phyloP scores from a whole-genome alignment of 768 basidiomycete genomes.

The Termitomyces sp. region DNA sequence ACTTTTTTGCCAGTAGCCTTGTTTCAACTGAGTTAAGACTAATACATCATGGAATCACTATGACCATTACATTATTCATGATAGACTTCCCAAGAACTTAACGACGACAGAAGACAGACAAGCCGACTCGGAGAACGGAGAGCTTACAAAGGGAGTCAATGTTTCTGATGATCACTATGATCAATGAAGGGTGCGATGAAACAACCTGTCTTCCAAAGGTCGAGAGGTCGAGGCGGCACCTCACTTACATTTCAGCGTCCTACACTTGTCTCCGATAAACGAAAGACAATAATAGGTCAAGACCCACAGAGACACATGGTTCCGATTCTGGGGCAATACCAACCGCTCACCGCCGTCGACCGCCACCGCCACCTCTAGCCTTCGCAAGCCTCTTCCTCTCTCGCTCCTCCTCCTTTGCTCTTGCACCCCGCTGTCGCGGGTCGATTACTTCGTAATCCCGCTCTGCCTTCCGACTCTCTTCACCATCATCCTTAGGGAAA shows the following conservation, averaged over 20 bases:
- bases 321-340: neutral
- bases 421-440: conserved; percentile 66
- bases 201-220: neutral
- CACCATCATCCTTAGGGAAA: conserved; percentile 77
- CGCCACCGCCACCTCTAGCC: conserved; percentile 27
- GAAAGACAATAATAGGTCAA: neutral
- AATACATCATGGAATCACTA: neutral
- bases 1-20: too few relatives aligned
- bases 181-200: neutral
- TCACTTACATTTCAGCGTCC: neutral
- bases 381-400: conserved; percentile 52
- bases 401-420: conserved; percentile 75
- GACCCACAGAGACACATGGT: neutral
- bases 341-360: conserved; percentile 21
- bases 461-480: conserved; percentile 74
- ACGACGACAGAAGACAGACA: neutral
- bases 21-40: too few relatives aligned
- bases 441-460: conserved; percentile 90
- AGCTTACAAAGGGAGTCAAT: neutral
- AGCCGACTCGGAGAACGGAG: neutral
- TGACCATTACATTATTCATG: neutral
- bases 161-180: neutral
- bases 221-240: neutral
- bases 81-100: neutral
- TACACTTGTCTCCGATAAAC: neutral